Conservation (phyloP, 805 yeast genomes). For the Metschnikowia lunata region DNA sequence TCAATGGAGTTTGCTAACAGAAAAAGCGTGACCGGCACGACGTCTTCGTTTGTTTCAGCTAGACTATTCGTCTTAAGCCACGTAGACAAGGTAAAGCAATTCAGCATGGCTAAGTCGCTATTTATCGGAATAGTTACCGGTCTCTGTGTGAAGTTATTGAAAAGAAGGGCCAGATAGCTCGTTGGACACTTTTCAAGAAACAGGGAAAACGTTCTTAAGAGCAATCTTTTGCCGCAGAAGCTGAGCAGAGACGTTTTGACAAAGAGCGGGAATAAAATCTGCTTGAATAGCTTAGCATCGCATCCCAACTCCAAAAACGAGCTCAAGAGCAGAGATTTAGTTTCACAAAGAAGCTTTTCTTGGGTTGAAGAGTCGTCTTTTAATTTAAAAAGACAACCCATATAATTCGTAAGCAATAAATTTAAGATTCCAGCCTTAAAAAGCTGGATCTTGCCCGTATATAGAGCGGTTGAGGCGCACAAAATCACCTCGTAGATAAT, state of each 20-base stretch:
- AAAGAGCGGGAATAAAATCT: conserved; percentile 19
- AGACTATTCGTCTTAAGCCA: conserved; percentile 35
- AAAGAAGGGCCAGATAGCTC: conserved; percentile 27
- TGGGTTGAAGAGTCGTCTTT: conserved; percentile 17
- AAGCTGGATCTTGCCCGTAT: conserved; percentile 23
- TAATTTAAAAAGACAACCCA: conserved; percentile 9
- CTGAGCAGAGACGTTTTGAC: conserved; percentile 3
- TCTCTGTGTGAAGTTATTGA: conserved; percentile 17
- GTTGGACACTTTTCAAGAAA: conserved; percentile 20
- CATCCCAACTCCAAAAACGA: conserved; percentile 34
- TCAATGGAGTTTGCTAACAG: conserved; percentile 25
- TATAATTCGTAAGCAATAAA: conserved; percentile 19
- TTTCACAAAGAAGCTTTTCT: conserved; percentile 1
- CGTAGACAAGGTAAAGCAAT: conserved; percentile 32
- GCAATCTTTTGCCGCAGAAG: conserved; percentile 11
- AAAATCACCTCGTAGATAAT: conserved; percentile 25
- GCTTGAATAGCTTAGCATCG: conserved; percentile 19
- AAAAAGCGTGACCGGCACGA: conserved; percentile 18
- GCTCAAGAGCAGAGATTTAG: conserved; percentile 21
- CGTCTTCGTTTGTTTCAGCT: conserved; percentile 9
- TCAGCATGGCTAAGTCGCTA: conserved; percentile 15
- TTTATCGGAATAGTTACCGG: conserved; percentile 14
- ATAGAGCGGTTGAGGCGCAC: conserved; percentile 21
- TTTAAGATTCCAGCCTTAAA: conserved; percentile 18
- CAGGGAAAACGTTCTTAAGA: conserved; percentile 23